These are phyloP conservation scores for Irpex sp. DNA, from an alignment of 1,284 basidiomycete genomes.

Conservation along the genomic window DNA sequence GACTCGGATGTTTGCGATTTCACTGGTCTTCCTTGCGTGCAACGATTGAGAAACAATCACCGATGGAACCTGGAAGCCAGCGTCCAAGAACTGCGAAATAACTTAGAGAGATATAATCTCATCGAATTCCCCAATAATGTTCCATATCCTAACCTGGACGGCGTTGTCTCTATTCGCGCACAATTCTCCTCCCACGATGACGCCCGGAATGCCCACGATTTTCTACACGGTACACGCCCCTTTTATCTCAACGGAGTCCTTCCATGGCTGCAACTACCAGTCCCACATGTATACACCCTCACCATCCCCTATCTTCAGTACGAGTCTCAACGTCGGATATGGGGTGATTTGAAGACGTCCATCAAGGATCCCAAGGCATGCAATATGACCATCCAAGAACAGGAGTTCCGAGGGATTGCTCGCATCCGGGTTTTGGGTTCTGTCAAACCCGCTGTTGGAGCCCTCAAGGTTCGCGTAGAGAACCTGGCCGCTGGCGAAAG, in stretches of 20 bases:
- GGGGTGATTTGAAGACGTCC: constrained; percentile 36
- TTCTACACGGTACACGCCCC: background rate
- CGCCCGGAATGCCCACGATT: background rate
- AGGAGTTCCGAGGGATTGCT: constrained; percentile 14
- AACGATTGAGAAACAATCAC: background rate
- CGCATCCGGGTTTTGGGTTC: constrained; percentile 29
- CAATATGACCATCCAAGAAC: constrained; percentile 20
- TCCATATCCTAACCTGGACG: background rate
- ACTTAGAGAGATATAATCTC: background rate
- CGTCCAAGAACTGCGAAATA: background rate
- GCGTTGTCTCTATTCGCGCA: background rate
- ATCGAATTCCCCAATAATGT: background rate
- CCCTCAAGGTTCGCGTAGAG: constrained; percentile 57
- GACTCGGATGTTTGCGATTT: background rate
- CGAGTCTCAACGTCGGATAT: constrained; percentile 43
- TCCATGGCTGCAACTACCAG: constrained; percentile 36
- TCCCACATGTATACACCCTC: constrained; percentile 44
- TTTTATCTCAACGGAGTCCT: background rate
- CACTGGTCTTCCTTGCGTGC: background rate
- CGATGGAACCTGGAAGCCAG: background rate
- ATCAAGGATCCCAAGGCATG: constrained; percentile 30
- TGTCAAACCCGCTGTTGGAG: constrained; percentile 45
- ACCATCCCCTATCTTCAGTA: constrained; percentile 45
- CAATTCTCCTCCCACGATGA: background rate
- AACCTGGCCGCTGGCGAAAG: constrained; percentile 46